phyloP scores from a whole-genome alignment of 345 rosid species.

The Conringia planisiliqua region DNA sequence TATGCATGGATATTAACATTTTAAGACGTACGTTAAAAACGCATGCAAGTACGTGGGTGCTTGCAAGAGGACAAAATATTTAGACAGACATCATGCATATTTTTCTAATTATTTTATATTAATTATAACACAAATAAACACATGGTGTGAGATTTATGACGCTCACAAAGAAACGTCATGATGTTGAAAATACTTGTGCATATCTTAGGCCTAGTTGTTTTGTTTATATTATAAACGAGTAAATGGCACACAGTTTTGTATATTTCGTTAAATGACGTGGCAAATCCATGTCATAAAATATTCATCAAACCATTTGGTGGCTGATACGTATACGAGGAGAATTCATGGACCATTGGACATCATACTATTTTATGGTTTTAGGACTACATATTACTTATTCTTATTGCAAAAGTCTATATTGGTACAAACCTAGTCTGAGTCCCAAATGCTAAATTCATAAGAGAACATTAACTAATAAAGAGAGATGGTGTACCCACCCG shows the following conservation, averaged over 20 bases:
- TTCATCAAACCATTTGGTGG: background rate
- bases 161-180: constrained; percentile 23
- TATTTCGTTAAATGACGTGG: background rate
- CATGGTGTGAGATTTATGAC: constrained; percentile 12
- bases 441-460: background rate
- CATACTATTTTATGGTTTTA: background rate
- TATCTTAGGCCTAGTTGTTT: background rate
- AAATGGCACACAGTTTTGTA: constrained; percentile 14
- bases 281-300: constrained; percentile 2
- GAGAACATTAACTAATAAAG: background rate
- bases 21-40: background rate
- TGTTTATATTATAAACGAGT: background rate
- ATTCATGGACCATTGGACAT: background rate
- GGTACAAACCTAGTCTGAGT: no score
- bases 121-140: background rate
- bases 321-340: background rate
- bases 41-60: constrained; percentile 7
- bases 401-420: background rate
- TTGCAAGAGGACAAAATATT: background rate
- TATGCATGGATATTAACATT: background rate
- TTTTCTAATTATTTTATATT: background rate
- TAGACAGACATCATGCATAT: background rate
- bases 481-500: constrained; percentile 47
- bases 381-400: constrained; percentile 7
- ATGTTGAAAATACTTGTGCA: background rate